Evolutionary conservation across 129 eudicot genomes (phyloP), one percentile per base, ranked within the genome.

Genomic region (Gnaphalium uliginosum): DNA sequence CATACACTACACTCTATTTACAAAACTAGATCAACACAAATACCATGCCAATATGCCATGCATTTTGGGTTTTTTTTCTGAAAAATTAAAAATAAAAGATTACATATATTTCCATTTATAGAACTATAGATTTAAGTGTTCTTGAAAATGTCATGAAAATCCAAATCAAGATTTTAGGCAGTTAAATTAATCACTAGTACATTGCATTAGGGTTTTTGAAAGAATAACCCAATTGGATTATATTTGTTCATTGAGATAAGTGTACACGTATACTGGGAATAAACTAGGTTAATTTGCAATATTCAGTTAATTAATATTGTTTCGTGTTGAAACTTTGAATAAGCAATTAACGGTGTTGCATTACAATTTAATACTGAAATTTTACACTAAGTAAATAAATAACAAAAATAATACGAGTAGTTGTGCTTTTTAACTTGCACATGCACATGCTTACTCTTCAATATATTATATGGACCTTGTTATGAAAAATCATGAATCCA

Each of bases 181-280:
- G 43, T 59, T 78, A 59, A 69, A 1, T 41, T 56, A 68, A 68
- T 77, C 61, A 68, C 66, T 41, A 78, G 51, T 69, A 43, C 81
- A 68, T 41, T 69, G 81, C 1, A 78, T 78, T 78, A 39, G 62
- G 39, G n/a, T n/a, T 69, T 76, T 69, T 41, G 63, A 30, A 77
- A 69, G 81, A 69, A 59, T 77, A 69, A 58, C 56, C 13, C 41
- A 30, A 74, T 61, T 13, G n/a, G n/a, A n/a, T n/a, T n/a, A n/a
- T n/a, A 58, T 61, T 60, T 19, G 70, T 41, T 61, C 59, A 58
- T 73, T 59, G 69, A 73, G 59, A 41, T 10, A 9, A 60, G 60
- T 26, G 69, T 61, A 46, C 39, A 46, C 22, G 69, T 61, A 46
- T 25, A 46, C 22, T 27, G 9, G 51, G 18, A 43, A 43, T 43